phyloP scores from a whole-genome alignment of 2,329 filamentous ascomycete genomes.

The Colletotrichum liriopes region DNA sequence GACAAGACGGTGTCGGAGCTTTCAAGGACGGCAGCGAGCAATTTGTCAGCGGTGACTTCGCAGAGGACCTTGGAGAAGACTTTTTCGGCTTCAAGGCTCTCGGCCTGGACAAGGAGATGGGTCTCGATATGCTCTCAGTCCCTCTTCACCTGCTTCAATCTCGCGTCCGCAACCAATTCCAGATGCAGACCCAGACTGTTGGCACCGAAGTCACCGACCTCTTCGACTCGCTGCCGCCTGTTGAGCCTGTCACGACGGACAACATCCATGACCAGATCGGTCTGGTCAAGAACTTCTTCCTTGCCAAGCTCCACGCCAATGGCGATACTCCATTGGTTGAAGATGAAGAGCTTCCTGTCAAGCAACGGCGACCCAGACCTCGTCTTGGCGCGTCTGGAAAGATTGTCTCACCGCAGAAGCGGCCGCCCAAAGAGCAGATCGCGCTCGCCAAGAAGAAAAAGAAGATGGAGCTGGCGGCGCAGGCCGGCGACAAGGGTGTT shows the following conservation, averaged over 20 bases:
- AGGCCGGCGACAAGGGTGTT: slow-evolving; percentile 64
- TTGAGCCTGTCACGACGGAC: slow-evolving; percentile 84
- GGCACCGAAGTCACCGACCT: slow-evolving; percentile 69
- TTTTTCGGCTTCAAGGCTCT: slow-evolving; percentile 99
- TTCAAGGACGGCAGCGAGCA: slow-evolving; percentile 98
- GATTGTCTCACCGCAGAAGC: slow-evolving; percentile 87
- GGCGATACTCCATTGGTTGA: slow-evolving; percentile 81
- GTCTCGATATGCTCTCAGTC: slow-evolving; percentile 88
- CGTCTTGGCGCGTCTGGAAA: slow-evolving; percentile 81
- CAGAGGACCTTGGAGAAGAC: slow-evolving; percentile 97
- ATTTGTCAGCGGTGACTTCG: slow-evolving; percentile 96
- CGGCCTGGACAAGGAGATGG: slow-evolving; percentile 92
- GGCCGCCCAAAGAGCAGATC: slow-evolving; percentile 85
- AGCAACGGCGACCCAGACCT: slow-evolving; percentile 85
- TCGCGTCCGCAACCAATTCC: slow-evolving; percentile 87
- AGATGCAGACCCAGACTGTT: slow-evolving; percentile 79
- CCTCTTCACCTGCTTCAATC: slow-evolving; percentile 95
- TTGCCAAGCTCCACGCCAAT: slow-evolving; percentile 88
- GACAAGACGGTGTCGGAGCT: slow-evolving; percentile 87
- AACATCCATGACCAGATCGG: slow-evolving; percentile 87
- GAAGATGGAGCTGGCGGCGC: slow-evolving; percentile 75
- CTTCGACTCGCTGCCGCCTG: slow-evolving; percentile 77
- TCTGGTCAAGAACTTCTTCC: slow-evolving; percentile 92
- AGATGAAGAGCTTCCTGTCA: slow-evolving; percentile 93
- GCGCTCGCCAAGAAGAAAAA: slow-evolving; percentile 91